Evolutionary conservation across 768 basidiomycete genomes (phyloP), one percentile per base, ranked within the genome.

Genomic region (Suillus subluteus): DNA sequence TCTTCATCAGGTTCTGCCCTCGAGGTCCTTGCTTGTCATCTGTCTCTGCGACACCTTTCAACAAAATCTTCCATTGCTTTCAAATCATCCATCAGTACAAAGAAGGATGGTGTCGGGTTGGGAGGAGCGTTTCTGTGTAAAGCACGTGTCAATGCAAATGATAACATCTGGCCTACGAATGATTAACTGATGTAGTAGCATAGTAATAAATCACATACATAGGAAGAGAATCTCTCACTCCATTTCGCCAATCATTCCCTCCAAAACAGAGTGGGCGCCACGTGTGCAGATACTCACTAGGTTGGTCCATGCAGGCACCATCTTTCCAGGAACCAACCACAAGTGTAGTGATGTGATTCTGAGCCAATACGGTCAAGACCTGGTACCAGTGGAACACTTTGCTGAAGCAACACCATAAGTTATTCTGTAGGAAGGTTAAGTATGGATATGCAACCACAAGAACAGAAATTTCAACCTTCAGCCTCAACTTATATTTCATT

Each of bases 91-190:
- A 4, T 40, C 13, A 1, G 40, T 40, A 40, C 13, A 40, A 40
- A 40, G 40, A 40, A 40, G 2, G 13, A 40, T 40, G 40, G 40
- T 40, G 40, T 40, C 13, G 4, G 40, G 40, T 40, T 40, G 2
- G 40, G 12, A 40, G 40, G 40, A 40, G 4, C 44, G 23, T 63
- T 79, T 79, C 62, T 81, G 79, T 30, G 72, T 77, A 56, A 81
- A 79, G 66, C 75, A 77, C 1, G 72, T 74, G 68, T 81, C 79
- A 15, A 76, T n/a, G 59, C 76, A 79, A 6, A 78, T 73, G 38
- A 78, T 68, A 13, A 71, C 62, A 68, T 79, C 74, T 48, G 66
- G 62, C 12, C 74, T 74, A 40, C 2, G 62, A 46, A 58, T 62
- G 23, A 35, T 58, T 13, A 58, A 58, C 6, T 23, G 37, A 4